phyloP scores from a whole-genome alignment of 1,284 basidiomycete species.

The Apiotrichum veenhuisii region DNA sequence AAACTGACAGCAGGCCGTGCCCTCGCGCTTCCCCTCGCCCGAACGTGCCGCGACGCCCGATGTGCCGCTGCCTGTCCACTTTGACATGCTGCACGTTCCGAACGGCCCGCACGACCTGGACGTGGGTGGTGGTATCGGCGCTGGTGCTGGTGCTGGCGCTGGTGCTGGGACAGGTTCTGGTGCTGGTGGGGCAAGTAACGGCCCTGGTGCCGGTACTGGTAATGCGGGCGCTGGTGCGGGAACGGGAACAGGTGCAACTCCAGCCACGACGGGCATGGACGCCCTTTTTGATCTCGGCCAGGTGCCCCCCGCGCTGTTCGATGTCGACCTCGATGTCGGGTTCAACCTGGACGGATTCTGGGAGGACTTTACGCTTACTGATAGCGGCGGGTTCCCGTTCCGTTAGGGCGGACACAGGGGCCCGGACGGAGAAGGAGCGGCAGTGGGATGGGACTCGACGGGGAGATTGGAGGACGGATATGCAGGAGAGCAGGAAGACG shows the following conservation, averaged over 20 bases:
- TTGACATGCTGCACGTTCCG: background rate
- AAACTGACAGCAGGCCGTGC: slow-evolving; percentile 29
- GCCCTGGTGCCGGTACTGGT: too few species aligned
- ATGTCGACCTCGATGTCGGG: slow-evolving; percentile 35
- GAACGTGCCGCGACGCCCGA: slow-evolving; percentile 20
- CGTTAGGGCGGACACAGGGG: too few species aligned
- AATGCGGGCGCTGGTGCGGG: too few species aligned
- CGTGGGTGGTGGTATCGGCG: too few species aligned
- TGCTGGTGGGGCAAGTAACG: too few species aligned
- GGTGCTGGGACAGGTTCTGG: too few species aligned
- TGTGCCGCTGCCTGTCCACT: background rate
- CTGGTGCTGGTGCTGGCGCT: too few species aligned
- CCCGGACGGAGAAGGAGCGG: too few species aligned
- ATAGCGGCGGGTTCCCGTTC: slow-evolving; percentile 44
- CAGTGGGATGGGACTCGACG: too few species aligned
- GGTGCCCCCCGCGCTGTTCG: slow-evolving; percentile 27
- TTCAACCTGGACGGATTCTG: slow-evolving; percentile 47
- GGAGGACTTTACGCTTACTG: slow-evolving; percentile 45
- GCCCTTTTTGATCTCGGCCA: slow-evolving; percentile 17
- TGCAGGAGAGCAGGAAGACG: background rate
- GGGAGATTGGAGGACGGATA: background rate
- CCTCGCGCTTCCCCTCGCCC: slow-evolving; percentile 41
- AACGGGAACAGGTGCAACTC: too few species aligned
- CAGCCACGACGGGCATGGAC: background rate
- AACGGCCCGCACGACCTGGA: background rate